These are phyloP conservation scores for Phytophthora sansomeana DNA, from an alignment of 352 stramenopile species.

Conservation along the genomic window DNA sequence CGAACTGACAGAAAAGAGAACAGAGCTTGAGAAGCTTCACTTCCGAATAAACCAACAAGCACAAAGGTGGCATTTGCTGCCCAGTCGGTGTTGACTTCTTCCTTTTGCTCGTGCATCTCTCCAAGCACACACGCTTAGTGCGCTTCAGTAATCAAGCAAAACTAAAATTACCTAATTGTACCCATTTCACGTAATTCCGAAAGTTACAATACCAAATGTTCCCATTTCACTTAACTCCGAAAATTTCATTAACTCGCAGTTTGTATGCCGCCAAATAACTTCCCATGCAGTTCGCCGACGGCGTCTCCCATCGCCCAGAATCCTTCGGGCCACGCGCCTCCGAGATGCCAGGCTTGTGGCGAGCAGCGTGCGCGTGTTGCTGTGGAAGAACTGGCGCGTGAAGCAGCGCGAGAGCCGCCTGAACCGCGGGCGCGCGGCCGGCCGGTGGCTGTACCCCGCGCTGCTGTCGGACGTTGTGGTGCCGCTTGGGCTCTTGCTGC, in stretches of 20 bases:
- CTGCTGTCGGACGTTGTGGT: constrained; percentile 77
- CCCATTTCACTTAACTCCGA: not conserved
- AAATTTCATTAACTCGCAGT: too few relatives aligned
- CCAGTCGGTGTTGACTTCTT: too few relatives aligned
- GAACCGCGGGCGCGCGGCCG: constrained; percentile 49
- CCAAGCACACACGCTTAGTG: too few relatives aligned
- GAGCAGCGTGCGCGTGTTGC: constrained; percentile 60
- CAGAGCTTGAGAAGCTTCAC: too few relatives aligned
- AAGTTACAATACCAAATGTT: not conserved
- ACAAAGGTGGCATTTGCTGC: too few relatives aligned
- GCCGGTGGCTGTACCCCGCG: constrained; percentile 70
- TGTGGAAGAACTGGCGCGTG: constrained; percentile 87
- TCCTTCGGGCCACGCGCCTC: not conserved
- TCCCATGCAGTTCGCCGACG: not conserved
- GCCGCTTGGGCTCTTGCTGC: constrained; percentile 63
- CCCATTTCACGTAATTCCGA: too few relatives aligned
- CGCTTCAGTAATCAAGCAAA: too few relatives aligned
- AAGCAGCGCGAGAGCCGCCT: constrained; percentile 83
- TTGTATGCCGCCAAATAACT: not conserved
- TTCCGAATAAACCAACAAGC: too few relatives aligned
- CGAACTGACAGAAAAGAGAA: too few relatives aligned
- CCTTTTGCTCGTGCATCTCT: too few relatives aligned
- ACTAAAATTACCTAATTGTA: too few relatives aligned
- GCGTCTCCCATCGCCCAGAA: constrained; percentile 14
- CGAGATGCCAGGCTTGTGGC: constrained; percentile 36